Base-by-base conservation (phyloP, 164 flowering plant genomes). In the Stephania japonica region DNA sequence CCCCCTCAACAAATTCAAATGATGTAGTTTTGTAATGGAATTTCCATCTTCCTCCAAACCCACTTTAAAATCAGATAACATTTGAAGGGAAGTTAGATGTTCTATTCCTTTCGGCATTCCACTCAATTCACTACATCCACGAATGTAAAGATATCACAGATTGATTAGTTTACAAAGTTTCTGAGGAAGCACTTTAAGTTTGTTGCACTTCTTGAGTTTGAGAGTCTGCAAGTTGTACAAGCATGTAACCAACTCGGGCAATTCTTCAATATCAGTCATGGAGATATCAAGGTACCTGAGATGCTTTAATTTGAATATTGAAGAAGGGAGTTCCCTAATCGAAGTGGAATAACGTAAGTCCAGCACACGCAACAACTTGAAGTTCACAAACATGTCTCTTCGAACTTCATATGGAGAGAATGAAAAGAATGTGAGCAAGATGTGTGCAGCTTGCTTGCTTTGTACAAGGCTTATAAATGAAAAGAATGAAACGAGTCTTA, bases 201-300 rank as follows among this genome's bases (percentile, higher is more conserved):
- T 19, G 2, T 67, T 0, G 19, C 69, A 67, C 12, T 38, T n/a
- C 16, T 2, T 32, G 1, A 67, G 21, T 38, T 27, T 67, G 4
- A 67, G 9, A 13, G 69, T 27, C 16, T 67, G 43, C 21, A 67
- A 38, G 14, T 67, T 32, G 18, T 38, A 18, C 9, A 32, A 32
- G 66, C 24, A 6, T 5, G 19, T 21, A 10, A 21, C 38, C 66
- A 25, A 74, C 25, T 23, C 7, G 43, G 5, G 75, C 59, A 6
- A 76, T 3, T 7, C 53, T n/a, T 32, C 25, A 71, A 71, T 71
- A 1, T 26, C 0, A 19, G 73, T 71, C 1, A 18, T 14, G 4
- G 77, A 75, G 38, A 75, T 43, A 44, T 75, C 19, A 25, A 75
- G 70, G 42, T 69, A 75, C 25, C 77, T 27, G 5, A 69, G 10